Evolutionary conservation across 2,329 filamentous ascomycete species (phyloP).

Genomic region (Thielaviopsis cerberus): DNA sequence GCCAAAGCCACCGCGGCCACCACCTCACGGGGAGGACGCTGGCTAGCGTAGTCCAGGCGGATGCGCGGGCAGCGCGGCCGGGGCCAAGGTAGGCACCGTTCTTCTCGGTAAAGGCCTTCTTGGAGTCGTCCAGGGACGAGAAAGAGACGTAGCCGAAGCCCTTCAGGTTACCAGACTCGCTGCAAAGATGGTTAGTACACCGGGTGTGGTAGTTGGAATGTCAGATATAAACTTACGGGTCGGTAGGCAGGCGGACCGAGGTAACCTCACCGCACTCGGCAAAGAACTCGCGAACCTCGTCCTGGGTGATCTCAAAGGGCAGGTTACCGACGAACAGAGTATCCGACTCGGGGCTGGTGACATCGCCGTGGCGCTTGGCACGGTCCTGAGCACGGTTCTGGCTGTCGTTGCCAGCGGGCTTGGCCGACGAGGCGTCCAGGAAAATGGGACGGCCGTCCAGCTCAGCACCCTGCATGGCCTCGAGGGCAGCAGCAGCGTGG

Average conservation of each 20-base stretch:
- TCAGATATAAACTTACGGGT: conserved; percentile 35
- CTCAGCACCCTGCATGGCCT: conserved; percentile 55
- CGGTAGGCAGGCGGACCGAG: conserved; percentile 73
- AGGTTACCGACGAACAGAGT: conserved; percentile 88
- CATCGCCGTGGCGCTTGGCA: conserved; percentile 57
- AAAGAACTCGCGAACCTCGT: conserved; percentile 57
- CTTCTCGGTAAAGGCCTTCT: conserved; percentile 49
- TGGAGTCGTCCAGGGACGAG: conserved; percentile 64
- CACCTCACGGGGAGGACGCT: conserved; percentile 42
- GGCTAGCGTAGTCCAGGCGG: conserved; percentile 65
- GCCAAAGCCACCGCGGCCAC: conserved; percentile 26
- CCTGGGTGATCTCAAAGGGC: conserved; percentile 65
- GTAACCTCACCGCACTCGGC: conserved; percentile 49
- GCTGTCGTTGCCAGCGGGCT: conserved; percentile 34
- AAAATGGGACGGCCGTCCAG: conserved; percentile 59
- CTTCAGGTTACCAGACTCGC: conserved; percentile 68
- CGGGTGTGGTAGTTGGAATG: not conserved
- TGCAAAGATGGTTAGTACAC: conserved; percentile 20
- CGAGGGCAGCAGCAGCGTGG: conserved; percentile 51
- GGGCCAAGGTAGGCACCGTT: conserved; percentile 45
- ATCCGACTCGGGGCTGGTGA: conserved; percentile 58
- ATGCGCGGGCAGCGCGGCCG: conserved; percentile 56
- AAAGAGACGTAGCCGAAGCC: conserved; percentile 87
- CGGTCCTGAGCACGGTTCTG: conserved; percentile 43
- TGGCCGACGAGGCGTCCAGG: conserved; percentile 42